phyloP scores from a whole-genome alignment of 345 rosid species.

The Mangifera indica region DNA sequence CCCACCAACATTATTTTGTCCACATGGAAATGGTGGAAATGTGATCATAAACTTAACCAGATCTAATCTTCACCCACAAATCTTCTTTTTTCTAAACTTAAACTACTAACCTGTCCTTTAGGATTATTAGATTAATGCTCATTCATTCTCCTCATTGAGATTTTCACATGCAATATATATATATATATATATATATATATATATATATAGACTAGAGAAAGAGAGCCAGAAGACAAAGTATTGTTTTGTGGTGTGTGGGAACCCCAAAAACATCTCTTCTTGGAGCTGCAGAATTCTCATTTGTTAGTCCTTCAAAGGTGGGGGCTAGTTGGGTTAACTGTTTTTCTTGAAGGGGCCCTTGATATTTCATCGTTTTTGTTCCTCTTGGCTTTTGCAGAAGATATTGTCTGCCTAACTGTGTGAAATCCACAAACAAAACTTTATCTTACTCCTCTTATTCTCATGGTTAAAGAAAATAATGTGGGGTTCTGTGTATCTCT shows the following conservation, averaged over 20 bases:
- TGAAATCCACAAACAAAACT: slow-evolving; percentile 25
- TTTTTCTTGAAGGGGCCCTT: slow-evolving; percentile 21
- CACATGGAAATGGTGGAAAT: slow-evolving; percentile 48
- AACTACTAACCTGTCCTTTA: slow-evolving; percentile 6
- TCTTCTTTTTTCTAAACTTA: slow-evolving; percentile 6
- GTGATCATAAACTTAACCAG: slow-evolving; percentile 24
- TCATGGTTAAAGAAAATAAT: slow-evolving; percentile 16
- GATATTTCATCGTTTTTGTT: slow-evolving; percentile 25
- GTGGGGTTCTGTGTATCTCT: slow-evolving; percentile 25
- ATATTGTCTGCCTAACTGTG: slow-evolving; percentile 39
- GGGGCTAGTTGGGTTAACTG: too few relatives aligned
- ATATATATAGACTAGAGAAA: neutral
- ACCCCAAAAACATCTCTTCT: slow-evolving; percentile 36
- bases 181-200: too few relatives aligned
- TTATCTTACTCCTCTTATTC: slow-evolving; percentile 15
- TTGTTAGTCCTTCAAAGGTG: slow-evolving; percentile 20
- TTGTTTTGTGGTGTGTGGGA: slow-evolving; percentile 36
- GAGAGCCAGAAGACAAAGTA: slow-evolving; percentile 48
- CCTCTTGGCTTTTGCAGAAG: slow-evolving; percentile 33
- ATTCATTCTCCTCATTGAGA: slow-evolving; percentile 37
- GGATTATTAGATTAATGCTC: neutral
- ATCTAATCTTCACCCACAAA: slow-evolving; percentile 41
- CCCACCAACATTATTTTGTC: slow-evolving; percentile 59
- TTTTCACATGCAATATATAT: slow-evolving; percentile 29
- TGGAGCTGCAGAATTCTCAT: slow-evolving; percentile 34